Evolutionary conservation across 2,329 filamentous ascomycete species (phyloP).

Genomic region (Penicillium griseofulvum): DNA sequence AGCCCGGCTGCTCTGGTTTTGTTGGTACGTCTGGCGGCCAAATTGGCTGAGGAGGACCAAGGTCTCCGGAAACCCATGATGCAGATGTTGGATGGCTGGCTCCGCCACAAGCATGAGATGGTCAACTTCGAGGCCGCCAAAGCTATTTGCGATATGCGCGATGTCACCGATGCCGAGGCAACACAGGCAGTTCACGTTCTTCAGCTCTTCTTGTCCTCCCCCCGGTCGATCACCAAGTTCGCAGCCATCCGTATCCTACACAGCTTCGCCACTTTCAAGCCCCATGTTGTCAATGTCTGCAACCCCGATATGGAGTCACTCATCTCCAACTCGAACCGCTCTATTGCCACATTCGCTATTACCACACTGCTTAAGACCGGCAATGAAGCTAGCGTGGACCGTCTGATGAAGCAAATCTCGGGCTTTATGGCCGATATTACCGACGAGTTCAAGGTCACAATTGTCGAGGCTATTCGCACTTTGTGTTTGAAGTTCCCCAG

Average conservation of each 20-base stretch:
- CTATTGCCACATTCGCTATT: conserved; percentile 96
- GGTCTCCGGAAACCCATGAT: conserved; percentile 94
- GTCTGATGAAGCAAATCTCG: conserved; percentile 97
- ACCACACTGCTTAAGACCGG: conserved; percentile 97
- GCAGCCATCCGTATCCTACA: conserved; percentile 94
- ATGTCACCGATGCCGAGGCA: conserved; percentile 88
- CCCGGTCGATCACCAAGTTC: conserved; percentile 94
- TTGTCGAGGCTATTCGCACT: conserved; percentile 95
- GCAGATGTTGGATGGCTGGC: conserved; percentile 90
- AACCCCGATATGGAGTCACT: conserved; percentile 97
- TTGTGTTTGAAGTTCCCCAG: conserved; percentile 95
- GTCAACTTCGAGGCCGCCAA: conserved; percentile 99
- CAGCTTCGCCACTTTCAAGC: conserved; percentile 95
- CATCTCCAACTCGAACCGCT: conserved; percentile 95
- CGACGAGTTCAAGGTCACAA: conserved; percentile 99
- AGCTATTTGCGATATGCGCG: conserved; percentile 91
- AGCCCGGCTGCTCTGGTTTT: conserved; percentile 89
- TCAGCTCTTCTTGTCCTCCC: conserved; percentile 94
- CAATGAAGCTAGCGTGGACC: conserved; percentile 94
- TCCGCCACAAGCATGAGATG: conserved; percentile 98
- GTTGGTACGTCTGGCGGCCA: conserved; percentile 86
- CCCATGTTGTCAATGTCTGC: conserved; percentile 83
- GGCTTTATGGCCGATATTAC: conserved; percentile 99
- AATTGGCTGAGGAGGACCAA: conserved; percentile 88
- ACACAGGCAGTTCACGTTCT: conserved; percentile 90